Evolutionary conservation across 495 filamentous ascomycete species (phyloP), one percentile per base, ranked within the genome.

Genomic region (Viridothelium virens): DNA sequence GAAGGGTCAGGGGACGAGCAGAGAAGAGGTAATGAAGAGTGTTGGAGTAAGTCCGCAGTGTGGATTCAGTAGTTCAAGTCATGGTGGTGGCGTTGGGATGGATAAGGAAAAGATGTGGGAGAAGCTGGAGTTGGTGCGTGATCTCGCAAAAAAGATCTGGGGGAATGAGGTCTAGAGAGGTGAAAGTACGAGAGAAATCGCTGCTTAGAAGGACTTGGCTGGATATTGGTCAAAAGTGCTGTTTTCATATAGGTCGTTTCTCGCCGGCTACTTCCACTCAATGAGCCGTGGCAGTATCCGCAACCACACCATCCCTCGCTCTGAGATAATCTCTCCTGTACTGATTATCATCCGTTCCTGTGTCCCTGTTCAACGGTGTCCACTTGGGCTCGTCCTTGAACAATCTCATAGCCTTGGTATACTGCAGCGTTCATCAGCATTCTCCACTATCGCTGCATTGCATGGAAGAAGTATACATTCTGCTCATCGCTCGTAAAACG

Each of bases 371-470:
- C 71, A 98, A 77, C 16, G 94, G 91, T 66, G 92, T 97, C 94
- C 94, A 98, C 79, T 96, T 96, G 48, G 94, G 95, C 80, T 97
- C 92, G 65, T 97, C 94, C 81, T 97, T 92, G 85, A 97, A 98
- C 63, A 98, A 83, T 47, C 94, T 85, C 90, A 97, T 93, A 33
- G 95, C 94, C 74, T 92, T 89, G 73, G 96, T 89, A 74, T 93
- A 97, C 93, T 97, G 64, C 31, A 48, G 18, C 36, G 63, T 66
- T 75, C 61, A 56, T 38, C 67, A 44, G 61, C 25, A 18, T 53
- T 47, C 65, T 53, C 25, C 41, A 33, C 46, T 56, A n/a, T 61
- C 25, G 25, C 11, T 18, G 44, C 36, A 14, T 18, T 11, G 37
- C 44, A n/a, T 10, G n/a, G 25, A 47, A 34, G 6, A 18, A 18